Evolutionary conservation across 1,284 basidiomycete genomes (phyloP).

Genomic region (Pterula multifida): DNA sequence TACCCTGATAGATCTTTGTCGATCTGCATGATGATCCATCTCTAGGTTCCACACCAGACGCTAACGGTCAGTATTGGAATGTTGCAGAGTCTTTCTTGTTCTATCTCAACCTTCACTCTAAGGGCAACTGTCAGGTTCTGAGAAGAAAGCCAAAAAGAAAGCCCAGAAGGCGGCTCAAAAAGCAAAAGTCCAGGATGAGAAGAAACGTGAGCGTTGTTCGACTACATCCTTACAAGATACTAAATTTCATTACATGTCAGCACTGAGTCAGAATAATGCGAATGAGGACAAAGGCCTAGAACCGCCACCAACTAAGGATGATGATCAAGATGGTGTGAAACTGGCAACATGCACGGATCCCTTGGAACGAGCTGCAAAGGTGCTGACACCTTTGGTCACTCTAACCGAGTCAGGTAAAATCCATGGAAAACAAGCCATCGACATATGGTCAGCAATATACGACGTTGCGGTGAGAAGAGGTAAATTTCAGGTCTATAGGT

Average conservation of each 20-base stretch:
- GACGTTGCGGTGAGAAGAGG: conserved; percentile 75
- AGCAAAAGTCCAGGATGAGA: conserved; percentile 44
- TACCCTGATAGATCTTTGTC: conserved; percentile 53
- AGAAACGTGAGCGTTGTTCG: conserved; percentile 31
- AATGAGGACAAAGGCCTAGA: conserved; percentile 73
- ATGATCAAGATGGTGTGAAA: conserved; percentile 76
- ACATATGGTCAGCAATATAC: conserved; percentile 68
- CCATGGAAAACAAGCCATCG: conserved; percentile 36
- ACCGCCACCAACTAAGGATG: conserved; percentile 49
- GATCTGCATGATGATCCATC: conserved; percentile 66
- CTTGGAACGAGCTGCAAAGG: conserved; percentile 67
- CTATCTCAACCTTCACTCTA: neutral
- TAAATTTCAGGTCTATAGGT: conserved; percentile 36
- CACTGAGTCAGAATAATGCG: conserved; percentile 22
- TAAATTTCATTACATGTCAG: conserved; percentile 4
- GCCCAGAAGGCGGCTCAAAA: conserved; percentile 78
- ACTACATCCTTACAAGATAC: neutral
- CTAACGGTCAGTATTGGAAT: conserved; percentile 17
- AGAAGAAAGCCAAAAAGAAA: conserved; percentile 86
- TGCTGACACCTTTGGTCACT: conserved; percentile 57
- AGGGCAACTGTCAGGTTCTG: conserved; percentile 45
- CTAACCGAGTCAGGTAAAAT: conserved; percentile 14
- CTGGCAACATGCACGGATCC: conserved; percentile 55
- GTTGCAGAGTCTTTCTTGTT: neutral
- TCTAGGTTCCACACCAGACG: conserved; percentile 29